A percentile compares a stretch with the other conserved stretches of the same genome.
Conservation (phyloP, 306 rosid genomes). For the Cucurbita pepo region DNA sequence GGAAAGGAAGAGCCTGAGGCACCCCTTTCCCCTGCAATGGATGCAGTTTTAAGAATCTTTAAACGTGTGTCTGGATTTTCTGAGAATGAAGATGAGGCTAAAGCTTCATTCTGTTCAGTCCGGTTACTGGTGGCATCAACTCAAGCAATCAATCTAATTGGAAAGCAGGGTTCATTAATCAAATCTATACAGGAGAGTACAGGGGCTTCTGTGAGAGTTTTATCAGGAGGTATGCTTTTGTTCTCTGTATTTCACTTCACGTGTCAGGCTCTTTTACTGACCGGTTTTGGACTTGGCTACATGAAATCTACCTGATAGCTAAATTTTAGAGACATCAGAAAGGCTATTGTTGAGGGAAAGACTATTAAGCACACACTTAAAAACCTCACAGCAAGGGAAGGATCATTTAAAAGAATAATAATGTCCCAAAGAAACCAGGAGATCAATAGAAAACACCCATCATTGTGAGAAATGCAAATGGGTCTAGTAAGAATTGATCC, state of each 20-base stretch:
- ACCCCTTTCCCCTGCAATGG: constrained; percentile 88
- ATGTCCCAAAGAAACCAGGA: neutral
- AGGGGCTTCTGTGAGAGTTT: constrained; percentile 57
- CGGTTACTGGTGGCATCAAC: constrained; percentile 87
- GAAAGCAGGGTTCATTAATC: constrained; percentile 87
- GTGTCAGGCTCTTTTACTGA: neutral
- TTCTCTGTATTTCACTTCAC: neutral
- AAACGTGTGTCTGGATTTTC: constrained; percentile 70
- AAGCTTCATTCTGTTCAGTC: constrained; percentile 42
- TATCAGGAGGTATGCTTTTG: constrained; percentile 58
- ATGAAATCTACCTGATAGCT: neutral
- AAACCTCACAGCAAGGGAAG: neutral
- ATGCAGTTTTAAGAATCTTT: constrained; percentile 69
- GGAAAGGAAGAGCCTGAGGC: constrained; percentile 81
- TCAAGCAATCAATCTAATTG: constrained; percentile 89
- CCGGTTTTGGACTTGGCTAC: neutral
- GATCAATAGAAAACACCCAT: neutral
- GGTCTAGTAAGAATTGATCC: neutral
- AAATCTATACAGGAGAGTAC: constrained; percentile 86
- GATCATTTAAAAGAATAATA: neutral
- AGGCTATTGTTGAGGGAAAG: neutral
- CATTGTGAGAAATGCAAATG: neutral
- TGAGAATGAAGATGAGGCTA: constrained; percentile 35
- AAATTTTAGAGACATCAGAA: neutral
- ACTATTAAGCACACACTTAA: neutral